Evolutionary conservation across 805 yeast species (phyloP), one percentile per base, ranked within the genome.

Genomic region (Lachancea thermotolerans): DNA sequence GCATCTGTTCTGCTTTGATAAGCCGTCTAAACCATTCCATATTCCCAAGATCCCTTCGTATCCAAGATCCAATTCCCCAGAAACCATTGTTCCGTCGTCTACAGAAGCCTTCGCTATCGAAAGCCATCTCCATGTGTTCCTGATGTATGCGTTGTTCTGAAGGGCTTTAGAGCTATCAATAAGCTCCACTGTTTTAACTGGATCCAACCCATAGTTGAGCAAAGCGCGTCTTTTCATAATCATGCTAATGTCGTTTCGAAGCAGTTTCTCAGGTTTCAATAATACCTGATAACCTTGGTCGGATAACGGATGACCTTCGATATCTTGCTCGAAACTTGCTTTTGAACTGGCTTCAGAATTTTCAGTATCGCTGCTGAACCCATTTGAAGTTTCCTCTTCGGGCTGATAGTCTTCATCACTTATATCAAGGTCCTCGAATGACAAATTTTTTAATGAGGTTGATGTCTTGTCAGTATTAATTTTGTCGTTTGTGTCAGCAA

Each of bases 101-200:
- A 79, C 79, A 1, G 85, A 73, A 35, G 76, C 78, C 44, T 78
- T 74, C 0, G 95, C 87, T 41, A 85, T 76, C 1, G 79, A 76
- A 29, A 91, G 66, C 98, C 98, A 91, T 58, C 83, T 81, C 98
- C 98, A 91, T 0, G 95, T 83, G 54, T 86, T 82, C 49, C 83
- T 70, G 41, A 83, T 67, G 50, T 78, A 84, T n/a, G 69, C 66
- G 42, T 70, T 71, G 45, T 65, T 74, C 38, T 80, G 78, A 18
- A 79, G 60, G 1, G 72, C 66, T 44, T 71, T 73, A 30, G 79
- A 59, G 27, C 68, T 69, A 49, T 78, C 86, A 33, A 81, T 66
- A 21, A 85, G 69, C 14, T 73, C 70, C 36, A 82, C 74, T 48
- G 90, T 90, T 25, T 65, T 67, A 39, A 74, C 75, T 33, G 87